Base-by-base conservation (phyloP, 768 basidiomycete species). In the Lactarius evosmus region DNA sequence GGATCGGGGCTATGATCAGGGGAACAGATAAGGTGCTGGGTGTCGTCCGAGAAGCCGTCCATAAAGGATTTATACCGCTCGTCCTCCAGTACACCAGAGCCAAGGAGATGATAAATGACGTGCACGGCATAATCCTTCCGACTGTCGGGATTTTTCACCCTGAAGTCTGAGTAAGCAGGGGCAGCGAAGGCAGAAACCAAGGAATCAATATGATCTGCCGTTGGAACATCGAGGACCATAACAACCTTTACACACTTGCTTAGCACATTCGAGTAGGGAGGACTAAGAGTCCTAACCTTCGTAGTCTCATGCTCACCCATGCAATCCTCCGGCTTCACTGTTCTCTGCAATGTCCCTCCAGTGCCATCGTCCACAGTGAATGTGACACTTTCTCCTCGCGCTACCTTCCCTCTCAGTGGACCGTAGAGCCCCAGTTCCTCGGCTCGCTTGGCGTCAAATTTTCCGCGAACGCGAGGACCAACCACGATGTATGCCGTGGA, bases 11-110 rank as follows among this genome's bases (percentile, higher is more conserved):
- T 76, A 62, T 87, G 77, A 64, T 83, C 80, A 32, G 82, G 79
- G 7, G 91, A 87, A 7, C 91, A 81, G 25, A 97, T 77, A 4
- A 92, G 67, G 68, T 97, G 93, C 91, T 96, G 70, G 3, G 81
- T 81, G 32, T 80, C 74, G 4, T 80, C 69, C 3, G 82, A 81
- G 69, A 95, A 93, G 0, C 78, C 77, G 32, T 77, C 73, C 85
- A 95, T 87, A 77, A 96, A 93, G 1, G 76, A 71, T 65, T 81
- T 79, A 73, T 95, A 96, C 56, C 81, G 75, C 40, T 78, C 72
- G 69, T 95, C 84, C 70, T 87, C 84, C 36, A 92, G 72, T 9
- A 97, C 90, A 14, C 78, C 82, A 0, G 82, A 76, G 0, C 91
- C 90, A 66, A 87, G 83, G 4, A 91, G 75, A 71, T 96, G 93